phyloP scores from a whole-genome alignment of 108 stramenopile species.

The Pseudonitzschia delicatissima region DNA sequence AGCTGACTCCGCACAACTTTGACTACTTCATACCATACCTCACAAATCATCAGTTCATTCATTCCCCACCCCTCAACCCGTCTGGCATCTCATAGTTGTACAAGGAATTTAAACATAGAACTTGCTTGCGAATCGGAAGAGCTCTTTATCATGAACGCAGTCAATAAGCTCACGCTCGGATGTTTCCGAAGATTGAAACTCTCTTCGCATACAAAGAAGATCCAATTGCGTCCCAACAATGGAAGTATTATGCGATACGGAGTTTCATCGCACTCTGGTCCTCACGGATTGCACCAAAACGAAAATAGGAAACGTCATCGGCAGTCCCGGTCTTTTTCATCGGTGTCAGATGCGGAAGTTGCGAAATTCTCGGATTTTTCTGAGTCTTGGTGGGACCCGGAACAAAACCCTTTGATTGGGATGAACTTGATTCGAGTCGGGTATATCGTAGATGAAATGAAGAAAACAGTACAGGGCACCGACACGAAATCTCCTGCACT shows the following conservation, averaged over 20 bases:
- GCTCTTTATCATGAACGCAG: background rate
- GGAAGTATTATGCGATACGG: background rate
- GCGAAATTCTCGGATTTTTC: conserved; percentile 65
- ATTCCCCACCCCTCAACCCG: too few relatives aligned
- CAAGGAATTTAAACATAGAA: too few relatives aligned
- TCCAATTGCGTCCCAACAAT: background rate
- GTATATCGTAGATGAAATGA: conserved; percentile 37
- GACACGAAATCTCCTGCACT: conserved; percentile 7
- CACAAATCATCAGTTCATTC: too few relatives aligned
- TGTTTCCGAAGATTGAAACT: background rate
- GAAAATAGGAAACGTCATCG: background rate
- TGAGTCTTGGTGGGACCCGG: conserved; percentile 73
- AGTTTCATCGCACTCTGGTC: background rate
- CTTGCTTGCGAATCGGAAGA: too few relatives aligned
- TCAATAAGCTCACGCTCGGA: background rate
- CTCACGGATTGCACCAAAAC: background rate
- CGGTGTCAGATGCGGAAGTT: conserved; percentile 52
- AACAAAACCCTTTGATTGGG: conserved; percentile 65
- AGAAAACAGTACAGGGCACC: background rate
- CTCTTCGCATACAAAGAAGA: background rate
- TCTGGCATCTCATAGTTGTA: too few relatives aligned
- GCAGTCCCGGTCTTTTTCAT: conserved; percentile 11
- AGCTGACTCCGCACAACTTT: too few relatives aligned
- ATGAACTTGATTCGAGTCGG: conserved; percentile 80
- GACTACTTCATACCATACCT: too few relatives aligned